Evolutionary conservation across 106 monocot genomes (phyloP).

Genomic region (Dioscorea zingiberensis): DNA sequence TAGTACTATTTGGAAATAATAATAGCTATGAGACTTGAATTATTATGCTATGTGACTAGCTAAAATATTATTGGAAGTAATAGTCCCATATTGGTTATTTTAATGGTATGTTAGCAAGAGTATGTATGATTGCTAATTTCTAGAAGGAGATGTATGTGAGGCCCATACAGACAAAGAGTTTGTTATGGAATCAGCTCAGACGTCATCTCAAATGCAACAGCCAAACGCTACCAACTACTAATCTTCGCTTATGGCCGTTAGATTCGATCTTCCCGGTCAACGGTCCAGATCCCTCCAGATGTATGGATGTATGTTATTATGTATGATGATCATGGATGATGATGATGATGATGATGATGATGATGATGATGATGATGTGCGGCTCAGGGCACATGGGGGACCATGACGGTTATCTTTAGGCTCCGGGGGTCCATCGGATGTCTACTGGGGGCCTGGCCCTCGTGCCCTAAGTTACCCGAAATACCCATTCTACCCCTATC

Average conservation of each 20-base stretch:
- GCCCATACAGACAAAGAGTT: not conserved
- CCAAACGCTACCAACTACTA: no score
- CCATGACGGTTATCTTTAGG: not conserved
- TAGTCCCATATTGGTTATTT: no score
- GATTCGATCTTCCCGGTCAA: not conserved
- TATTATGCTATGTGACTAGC: no score
- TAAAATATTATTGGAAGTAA: no score
- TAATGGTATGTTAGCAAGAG: no score
- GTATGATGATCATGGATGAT: not conserved
- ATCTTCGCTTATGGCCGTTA: not conserved
- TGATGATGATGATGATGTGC: not conserved
- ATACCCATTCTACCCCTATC: not conserved
- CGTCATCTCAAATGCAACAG: slow-evolving; percentile 1
- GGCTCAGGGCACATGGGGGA: not conserved
- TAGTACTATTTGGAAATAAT: no score
- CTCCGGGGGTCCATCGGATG: no score
- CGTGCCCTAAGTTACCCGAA: not conserved
- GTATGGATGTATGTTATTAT: not conserved
- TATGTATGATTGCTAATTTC: no score
- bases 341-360: not conserved
- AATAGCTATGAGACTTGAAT: no score
- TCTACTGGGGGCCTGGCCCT: not conserved
- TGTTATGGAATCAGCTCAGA: slow-evolving; percentile 5
- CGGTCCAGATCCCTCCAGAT: not conserved
- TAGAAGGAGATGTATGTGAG: not conserved